These are phyloP conservation scores for Penicillium mononematosum DNA, from an alignment of 495 filamentous ascomycete genomes.

Conservation along the genomic window DNA sequence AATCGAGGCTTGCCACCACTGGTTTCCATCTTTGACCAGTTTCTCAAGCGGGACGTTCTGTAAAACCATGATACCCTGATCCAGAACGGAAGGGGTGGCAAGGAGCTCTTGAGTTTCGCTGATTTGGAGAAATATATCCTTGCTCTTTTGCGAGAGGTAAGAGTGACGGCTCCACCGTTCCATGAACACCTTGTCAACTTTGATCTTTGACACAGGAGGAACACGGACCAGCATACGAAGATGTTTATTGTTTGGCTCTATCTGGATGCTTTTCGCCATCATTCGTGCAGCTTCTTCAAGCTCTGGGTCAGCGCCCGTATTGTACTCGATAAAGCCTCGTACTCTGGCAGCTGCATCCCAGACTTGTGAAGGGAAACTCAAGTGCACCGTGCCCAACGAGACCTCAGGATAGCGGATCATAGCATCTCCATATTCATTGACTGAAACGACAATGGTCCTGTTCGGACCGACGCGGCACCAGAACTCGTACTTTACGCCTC, in stretches of 20 bases:
- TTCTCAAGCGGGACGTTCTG: slow-evolving; percentile 19
- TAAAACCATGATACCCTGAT: slow-evolving; percentile 22
- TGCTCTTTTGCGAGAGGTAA: slow-evolving; percentile 15
- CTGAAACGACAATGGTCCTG: slow-evolving; percentile 44
- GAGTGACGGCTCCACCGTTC: slow-evolving; percentile 34
- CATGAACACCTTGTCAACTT: slow-evolving; percentile 33
- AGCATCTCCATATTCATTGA: slow-evolving; percentile 42
- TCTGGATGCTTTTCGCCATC: slow-evolving; percentile 31
- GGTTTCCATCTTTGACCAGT: slow-evolving; percentile 34
- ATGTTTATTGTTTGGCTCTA: slow-evolving; percentile 25
- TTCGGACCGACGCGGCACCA: slow-evolving; percentile 34
- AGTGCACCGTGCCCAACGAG: slow-evolving; percentile 33
- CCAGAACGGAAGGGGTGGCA: slow-evolving; percentile 12
- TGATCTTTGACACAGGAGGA: slow-evolving; percentile 18
- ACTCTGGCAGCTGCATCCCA: slow-evolving; percentile 48
- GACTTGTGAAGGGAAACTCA: slow-evolving; percentile 42
- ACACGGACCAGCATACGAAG: slow-evolving; percentile 20
- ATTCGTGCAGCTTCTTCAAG: slow-evolving; percentile 26
- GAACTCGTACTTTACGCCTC: slow-evolving; percentile 52
- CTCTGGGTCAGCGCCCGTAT: slow-evolving; percentile 13
- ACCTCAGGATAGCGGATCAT: slow-evolving; percentile 17
- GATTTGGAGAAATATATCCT: slow-evolving; percentile 38
- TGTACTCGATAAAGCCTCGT: slow-evolving; percentile 17
- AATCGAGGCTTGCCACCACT: slow-evolving; percentile 49
- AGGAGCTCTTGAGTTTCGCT: slow-evolving; percentile 44